phyloP scores from a whole-genome alignment of 257 asterid species.

The Nicotiana tabacum region DNA sequence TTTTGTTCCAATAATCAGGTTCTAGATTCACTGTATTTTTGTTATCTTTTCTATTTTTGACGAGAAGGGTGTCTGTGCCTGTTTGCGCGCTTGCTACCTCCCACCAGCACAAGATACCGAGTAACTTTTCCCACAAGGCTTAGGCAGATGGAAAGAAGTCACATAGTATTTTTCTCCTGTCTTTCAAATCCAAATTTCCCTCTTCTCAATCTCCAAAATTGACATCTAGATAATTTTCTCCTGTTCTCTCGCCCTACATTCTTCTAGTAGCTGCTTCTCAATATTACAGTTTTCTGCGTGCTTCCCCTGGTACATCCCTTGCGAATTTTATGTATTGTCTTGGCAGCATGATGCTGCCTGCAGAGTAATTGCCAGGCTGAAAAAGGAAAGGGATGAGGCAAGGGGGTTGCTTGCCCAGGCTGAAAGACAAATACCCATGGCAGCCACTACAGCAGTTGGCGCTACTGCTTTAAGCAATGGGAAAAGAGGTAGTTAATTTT shows the following conservation, averaged over 20 bases:
- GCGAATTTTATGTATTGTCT: constrained; percentile 9
- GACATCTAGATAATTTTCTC: neutral
- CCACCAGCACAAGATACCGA: too few species aligned
- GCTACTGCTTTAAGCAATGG: constrained; percentile 72
- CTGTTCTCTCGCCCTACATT: neutral
- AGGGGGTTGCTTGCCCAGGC: constrained; percentile 73
- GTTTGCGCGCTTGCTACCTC: too few species aligned
- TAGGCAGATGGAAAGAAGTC: too few species aligned
- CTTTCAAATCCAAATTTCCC: neutral
- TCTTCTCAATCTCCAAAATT: neutral
- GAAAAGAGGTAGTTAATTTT: constrained; percentile 65
- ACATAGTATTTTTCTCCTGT: neutral
- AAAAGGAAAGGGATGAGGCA: constrained; percentile 97
- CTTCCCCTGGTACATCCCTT: neutral
- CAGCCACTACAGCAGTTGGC: constrained; percentile 34
- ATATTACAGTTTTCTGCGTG: neutral
- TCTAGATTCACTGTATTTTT: neutral
- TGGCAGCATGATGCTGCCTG: constrained; percentile 99
- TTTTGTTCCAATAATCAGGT: neutral
- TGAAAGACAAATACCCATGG: constrained; percentile 74
- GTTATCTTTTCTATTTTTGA: neutral
- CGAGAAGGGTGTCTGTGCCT: too few species aligned
- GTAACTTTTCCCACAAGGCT: too few species aligned
- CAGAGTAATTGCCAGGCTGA: constrained; percentile 97
- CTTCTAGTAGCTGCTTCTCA: neutral